phyloP scores from a whole-genome alignment of 2,329 filamentous ascomycete genomes.

The Microdochium trichocladiopsis region DNA sequence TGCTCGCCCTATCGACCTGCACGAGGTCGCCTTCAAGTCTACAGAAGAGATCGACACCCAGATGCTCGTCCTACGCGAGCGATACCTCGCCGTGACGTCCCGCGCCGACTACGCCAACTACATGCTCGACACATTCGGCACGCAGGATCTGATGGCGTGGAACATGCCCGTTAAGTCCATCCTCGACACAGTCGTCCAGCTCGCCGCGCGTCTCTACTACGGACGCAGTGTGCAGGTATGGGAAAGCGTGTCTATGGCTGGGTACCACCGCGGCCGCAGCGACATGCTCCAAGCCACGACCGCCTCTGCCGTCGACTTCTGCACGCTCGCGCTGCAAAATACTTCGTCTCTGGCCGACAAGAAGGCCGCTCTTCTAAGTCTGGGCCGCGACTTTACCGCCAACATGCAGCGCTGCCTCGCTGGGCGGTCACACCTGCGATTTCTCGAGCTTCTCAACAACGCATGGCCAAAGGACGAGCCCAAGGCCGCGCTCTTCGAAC shows the following conservation, averaged over 20 bases:
- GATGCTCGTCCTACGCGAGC: not conserved
- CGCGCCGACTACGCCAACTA: not conserved
- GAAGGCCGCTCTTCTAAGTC: not conserved
- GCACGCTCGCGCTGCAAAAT: not conserved
- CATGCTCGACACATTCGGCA: not conserved
- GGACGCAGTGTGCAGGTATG: not conserved
- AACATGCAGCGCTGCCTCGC: not conserved
- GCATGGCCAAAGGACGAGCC: not conserved
- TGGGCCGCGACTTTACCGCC: not conserved
- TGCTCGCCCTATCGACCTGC: not conserved
- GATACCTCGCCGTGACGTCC: not conserved
- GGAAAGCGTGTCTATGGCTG: not conserved
- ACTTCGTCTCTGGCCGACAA: not conserved
- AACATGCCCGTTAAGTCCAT: not conserved
- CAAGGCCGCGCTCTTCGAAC: not conserved
- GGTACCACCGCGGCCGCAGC: not conserved
- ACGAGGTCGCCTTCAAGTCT: not conserved
- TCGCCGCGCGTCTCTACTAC: not conserved
- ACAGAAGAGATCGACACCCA: not conserved
- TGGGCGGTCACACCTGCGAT: not conserved
- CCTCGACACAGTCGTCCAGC: not conserved
- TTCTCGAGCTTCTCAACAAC: not conserved
- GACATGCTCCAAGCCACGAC: not conserved
- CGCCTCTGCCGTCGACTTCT: not conserved
- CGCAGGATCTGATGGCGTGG: not conserved